Percentiles rank a stretch among this genome's conserved stretches.
Evolutionary conservation across 495 filamentous ascomycete genomes (phyloP).

Genomic region (Daldinia bambusicola): DNA sequence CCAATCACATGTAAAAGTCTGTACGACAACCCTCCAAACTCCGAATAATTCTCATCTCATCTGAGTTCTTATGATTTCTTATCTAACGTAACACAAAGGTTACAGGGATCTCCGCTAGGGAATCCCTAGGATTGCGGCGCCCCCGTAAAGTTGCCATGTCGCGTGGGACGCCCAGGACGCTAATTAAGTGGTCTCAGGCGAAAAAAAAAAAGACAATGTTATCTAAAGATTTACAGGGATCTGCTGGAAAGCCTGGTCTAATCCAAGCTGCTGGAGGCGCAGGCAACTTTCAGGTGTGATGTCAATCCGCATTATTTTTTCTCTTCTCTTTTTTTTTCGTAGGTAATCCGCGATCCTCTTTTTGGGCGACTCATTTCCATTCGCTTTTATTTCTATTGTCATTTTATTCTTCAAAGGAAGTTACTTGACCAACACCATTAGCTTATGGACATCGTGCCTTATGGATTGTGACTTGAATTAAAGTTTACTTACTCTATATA

Average conservation of each 20-base stretch:
- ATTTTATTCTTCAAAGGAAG: background rate
- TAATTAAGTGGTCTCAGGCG: slow-evolving; percentile 19
- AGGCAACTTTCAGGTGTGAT: slow-evolving; percentile 31
- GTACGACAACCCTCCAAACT: too few species aligned
- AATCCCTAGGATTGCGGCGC: background rate
- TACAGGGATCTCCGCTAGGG: slow-evolving; percentile 19
- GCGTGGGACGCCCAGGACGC: slow-evolving; percentile 27
- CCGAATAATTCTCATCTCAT: too few species aligned
- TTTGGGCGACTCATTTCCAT: slow-evolving; percentile 20
- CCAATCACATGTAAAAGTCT: too few species aligned
- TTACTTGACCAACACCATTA: background rate
- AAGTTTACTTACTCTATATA: background rate
- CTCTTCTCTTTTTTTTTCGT: background rate
- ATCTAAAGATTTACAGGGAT: slow-evolving; percentile 8
- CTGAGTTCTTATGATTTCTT: slow-evolving; percentile 15
- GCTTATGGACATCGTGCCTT: background rate
- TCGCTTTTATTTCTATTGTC: slow-evolving; percentile 4
- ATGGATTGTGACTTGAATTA: background rate
- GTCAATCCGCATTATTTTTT: slow-evolving; percentile 29
- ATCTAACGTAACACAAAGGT: slow-evolving; percentile 24
- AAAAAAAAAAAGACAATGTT: slow-evolving; percentile 13
- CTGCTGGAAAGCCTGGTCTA: background rate
- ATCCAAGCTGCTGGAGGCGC: background rate
- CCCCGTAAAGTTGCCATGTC: background rate
- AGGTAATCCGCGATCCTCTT: slow-evolving; percentile 20